phyloP scores from a whole-genome alignment of 1,284 basidiomycete genomes.

The Xanthoconium separans region DNA sequence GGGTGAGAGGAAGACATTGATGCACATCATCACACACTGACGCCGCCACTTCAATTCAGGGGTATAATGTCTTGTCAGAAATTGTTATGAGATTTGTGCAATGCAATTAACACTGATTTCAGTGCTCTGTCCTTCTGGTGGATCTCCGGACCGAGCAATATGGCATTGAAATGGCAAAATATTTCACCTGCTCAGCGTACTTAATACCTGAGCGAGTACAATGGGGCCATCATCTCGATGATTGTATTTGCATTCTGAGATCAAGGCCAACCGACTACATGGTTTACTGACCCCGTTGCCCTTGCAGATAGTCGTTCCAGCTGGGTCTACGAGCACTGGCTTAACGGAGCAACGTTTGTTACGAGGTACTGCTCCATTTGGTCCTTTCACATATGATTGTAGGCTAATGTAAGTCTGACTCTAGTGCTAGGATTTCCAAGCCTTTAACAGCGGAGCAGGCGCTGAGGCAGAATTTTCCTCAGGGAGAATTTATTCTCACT shows the following conservation, averaged over 20 bases:
- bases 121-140: background rate
- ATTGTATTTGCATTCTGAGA: background rate
- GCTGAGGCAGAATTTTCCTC: conserved; percentile 1
- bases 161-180: background rate
- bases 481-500: conserved; percentile 1
- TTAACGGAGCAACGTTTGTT: conserved; percentile 2
- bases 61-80: background rate
- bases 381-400: background rate
- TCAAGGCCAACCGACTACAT: background rate
- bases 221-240: background rate
- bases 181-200: background rate
- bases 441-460: background rate
- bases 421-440: background rate
- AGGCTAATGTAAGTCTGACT: background rate
- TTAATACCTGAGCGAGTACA: background rate
- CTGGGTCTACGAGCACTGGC: background rate
- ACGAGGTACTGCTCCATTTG: background rate
- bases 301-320: background rate
- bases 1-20: background rate
- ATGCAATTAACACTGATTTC: background rate
- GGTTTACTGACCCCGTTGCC: background rate
- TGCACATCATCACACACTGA: background rate
- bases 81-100: background rate
- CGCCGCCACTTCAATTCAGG: background rate
- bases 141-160: background rate